Percentiles rank a stretch among this genome's conserved stretches.
These are phyloP conservation scores for Epichloe gansuensis DNA, from an alignment of 2,329 filamentous ascomycete species.

Conservation along the genomic window DNA sequence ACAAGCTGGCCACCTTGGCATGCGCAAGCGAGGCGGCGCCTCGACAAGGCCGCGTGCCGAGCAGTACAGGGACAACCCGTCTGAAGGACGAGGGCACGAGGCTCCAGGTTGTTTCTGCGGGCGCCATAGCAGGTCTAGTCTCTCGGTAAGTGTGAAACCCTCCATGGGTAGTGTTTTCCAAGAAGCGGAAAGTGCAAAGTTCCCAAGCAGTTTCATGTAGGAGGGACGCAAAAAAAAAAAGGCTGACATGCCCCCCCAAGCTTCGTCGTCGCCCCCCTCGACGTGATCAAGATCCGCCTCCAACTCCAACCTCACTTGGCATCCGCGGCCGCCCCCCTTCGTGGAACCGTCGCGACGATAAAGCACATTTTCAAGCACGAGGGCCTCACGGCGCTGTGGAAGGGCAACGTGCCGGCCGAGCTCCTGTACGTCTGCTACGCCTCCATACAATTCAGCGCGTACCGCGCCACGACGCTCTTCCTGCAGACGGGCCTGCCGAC, in stretches of 20 bases:
- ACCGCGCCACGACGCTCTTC: slow-evolving; percentile 59
- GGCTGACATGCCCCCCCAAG: slow-evolving; percentile 25
- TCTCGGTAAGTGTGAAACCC: slow-evolving; percentile 51
- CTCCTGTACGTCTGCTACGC: slow-evolving; percentile 87
- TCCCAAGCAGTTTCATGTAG: too few species aligned
- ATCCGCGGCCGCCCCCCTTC: slow-evolving; percentile 49
- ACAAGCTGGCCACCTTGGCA: slow-evolving; percentile 6
- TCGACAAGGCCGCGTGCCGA: slow-evolving; percentile 20
- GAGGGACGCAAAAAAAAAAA: background rate
- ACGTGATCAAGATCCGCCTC: slow-evolving; percentile 95
- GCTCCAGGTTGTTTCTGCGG: slow-evolving; percentile 42
- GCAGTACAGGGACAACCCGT: slow-evolving; percentile 20
- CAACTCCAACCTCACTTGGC: slow-evolving; percentile 84
- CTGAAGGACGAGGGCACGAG: slow-evolving; percentile 50
- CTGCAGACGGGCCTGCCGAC: slow-evolving; percentile 39
- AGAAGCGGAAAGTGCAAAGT: too few species aligned
- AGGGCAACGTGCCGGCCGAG: slow-evolving; percentile 94
- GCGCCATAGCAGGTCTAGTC: slow-evolving; percentile 64
- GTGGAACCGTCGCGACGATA: slow-evolving; percentile 65
- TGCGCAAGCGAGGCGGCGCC: slow-evolving; percentile 2
- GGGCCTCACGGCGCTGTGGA: slow-evolving; percentile 82
- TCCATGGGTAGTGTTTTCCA: background rate
- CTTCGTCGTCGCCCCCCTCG: slow-evolving; percentile 88
- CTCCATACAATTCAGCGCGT: slow-evolving; percentile 78
- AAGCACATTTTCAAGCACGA: slow-evolving; percentile 66